Evolutionary conservation across 1,284 basidiomycete species (phyloP).

Genomic region (Ganoderma resinaceum): DNA sequence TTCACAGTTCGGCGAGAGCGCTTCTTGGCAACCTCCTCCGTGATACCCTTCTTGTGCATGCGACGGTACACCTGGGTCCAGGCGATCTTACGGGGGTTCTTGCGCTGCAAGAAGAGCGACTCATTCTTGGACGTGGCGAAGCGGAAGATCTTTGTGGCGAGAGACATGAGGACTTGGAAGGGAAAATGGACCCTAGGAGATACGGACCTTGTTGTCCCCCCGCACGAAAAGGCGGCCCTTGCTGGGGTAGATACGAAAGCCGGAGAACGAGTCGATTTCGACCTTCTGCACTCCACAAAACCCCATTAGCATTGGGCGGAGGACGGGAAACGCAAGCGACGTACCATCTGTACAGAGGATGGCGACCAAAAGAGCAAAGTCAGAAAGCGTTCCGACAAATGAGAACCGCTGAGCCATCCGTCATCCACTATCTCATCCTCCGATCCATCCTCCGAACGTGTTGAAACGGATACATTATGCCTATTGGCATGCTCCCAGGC

Average conservation of each 20-base stretch:
- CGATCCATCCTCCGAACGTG: slow-evolving; percentile 23
- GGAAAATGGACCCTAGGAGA: neutral
- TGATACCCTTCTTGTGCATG: slow-evolving; percentile 99
- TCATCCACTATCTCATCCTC: slow-evolving; percentile 18
- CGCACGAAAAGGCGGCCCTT: slow-evolving; percentile 97
- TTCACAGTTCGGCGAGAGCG: slow-evolving; percentile 97
- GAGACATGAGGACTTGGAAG: neutral
- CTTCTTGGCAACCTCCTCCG: slow-evolving; percentile 99
- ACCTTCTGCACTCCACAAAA: slow-evolving; percentile 78
- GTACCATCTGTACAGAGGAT: slow-evolving; percentile 55
- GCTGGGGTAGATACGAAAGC: slow-evolving; percentile 95
- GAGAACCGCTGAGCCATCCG: slow-evolving; percentile 7
- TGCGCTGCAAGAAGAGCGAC: slow-evolving; percentile 98
- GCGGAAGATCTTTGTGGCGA: slow-evolving; percentile 82
- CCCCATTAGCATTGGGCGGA: slow-evolving; percentile 30
- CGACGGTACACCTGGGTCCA: slow-evolving; percentile 98
- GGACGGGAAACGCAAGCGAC: slow-evolving; percentile 33
- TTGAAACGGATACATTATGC: slow-evolving; percentile 8
- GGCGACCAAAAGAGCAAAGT: slow-evolving; percentile 9
- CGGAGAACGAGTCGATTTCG: slow-evolving; percentile 97
- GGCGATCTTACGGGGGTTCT: slow-evolving; percentile 99
- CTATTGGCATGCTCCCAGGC: slow-evolving; percentile 14
- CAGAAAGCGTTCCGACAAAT: neutral
- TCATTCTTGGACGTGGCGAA: slow-evolving; percentile 90
- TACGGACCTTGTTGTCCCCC: slow-evolving; percentile 92